phyloP scores from a whole-genome alignment of 805 yeast species.

The Kodamaea leandrae region DNA sequence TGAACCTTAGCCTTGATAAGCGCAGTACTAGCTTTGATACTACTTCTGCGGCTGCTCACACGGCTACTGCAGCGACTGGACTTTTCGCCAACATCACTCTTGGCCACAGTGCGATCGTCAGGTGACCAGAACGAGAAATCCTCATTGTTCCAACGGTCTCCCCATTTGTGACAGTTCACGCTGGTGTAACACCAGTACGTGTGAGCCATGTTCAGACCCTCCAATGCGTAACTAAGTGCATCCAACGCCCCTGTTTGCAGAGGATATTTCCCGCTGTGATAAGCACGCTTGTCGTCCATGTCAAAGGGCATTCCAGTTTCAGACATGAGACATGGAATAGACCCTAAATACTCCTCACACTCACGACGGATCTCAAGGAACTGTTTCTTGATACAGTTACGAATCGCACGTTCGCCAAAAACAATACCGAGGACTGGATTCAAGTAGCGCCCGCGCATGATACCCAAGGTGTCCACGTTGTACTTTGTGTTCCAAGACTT shows the following conservation, averaged over 20 bases:
- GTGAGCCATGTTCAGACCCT: slow-evolving; percentile 66
- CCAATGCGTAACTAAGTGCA: slow-evolving; percentile 76
- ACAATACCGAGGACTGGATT: slow-evolving; percentile 75
- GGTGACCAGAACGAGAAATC: slow-evolving; percentile 85
- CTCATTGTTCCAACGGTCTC: slow-evolving; percentile 92
- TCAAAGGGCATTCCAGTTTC: slow-evolving; percentile 99
- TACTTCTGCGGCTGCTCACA: slow-evolving; percentile 9
- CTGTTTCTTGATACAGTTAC: slow-evolving; percentile 70
- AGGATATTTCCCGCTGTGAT: slow-evolving; percentile 58
- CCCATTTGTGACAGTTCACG: slow-evolving; percentile 74
- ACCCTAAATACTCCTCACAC: slow-evolving; percentile 59
- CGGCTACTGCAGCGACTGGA: slow-evolving; percentile 8
- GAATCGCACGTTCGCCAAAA: slow-evolving; percentile 75
- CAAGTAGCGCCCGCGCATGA: slow-evolving; percentile 71
- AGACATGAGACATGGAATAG: slow-evolving; percentile 74
- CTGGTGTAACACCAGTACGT: slow-evolving; percentile 86
- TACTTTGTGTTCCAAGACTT: slow-evolving; percentile 81
- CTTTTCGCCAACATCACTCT: slow-evolving; percentile 14
- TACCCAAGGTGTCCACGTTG: slow-evolving; percentile 88
- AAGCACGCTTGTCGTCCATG: slow-evolving; percentile 81
- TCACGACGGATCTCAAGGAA: slow-evolving; percentile 65
- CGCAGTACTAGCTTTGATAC: slow-evolving; percentile 4
- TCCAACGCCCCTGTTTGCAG: slow-evolving; percentile 83
- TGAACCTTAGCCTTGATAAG: slow-evolving; percentile 2
- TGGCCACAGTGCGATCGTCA: slow-evolving; percentile 47